phyloP scores from a whole-genome alignment of 2,329 filamentous ascomycete genomes.

The Didymella arachidicola region DNA sequence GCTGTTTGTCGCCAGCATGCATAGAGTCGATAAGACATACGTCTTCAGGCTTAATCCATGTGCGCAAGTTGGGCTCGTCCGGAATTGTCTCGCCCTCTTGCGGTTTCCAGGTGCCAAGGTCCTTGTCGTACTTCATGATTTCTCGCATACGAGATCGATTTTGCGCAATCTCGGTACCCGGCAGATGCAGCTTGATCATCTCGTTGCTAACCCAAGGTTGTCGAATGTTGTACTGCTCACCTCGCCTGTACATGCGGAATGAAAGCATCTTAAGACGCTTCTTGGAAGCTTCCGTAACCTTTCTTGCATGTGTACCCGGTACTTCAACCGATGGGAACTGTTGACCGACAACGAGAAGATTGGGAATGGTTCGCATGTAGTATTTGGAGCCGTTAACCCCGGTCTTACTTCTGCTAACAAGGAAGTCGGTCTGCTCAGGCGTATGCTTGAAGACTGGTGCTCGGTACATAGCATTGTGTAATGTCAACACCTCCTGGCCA shows the following conservation, averaged over 20 bases:
- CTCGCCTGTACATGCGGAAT: constrained; percentile 85
- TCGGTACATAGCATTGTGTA: constrained; percentile 95
- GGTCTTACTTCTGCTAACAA: constrained; percentile 83
- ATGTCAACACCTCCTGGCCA: constrained; percentile 86
- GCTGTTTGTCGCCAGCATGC: constrained; percentile 91
- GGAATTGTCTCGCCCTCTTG: constrained; percentile 75
- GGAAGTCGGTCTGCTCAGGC: constrained; percentile 80
- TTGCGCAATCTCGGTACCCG: constrained; percentile 91
- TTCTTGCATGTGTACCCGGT: constrained; percentile 89
- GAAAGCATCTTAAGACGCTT: constrained; percentile 96
- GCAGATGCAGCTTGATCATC: constrained; percentile 73
- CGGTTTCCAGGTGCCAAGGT: constrained; percentile 81
- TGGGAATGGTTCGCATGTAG: constrained; percentile 87
- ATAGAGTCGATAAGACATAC: constrained; percentile 94
- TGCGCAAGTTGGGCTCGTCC: constrained; percentile 80
- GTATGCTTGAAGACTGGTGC: constrained; percentile 92
- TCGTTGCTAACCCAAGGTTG: constrained; percentile 82
- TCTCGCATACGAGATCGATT: constrained; percentile 97
- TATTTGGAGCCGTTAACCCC: constrained; percentile 79
- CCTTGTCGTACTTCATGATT: constrained; percentile 90
- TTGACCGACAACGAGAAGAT: constrained; percentile 90
- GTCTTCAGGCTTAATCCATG: constrained; percentile 94
- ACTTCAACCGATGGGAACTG: constrained; percentile 92
- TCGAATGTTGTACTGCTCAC: constrained; percentile 71
- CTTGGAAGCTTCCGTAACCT: constrained; percentile 96